A percentile compares a stretch with the other conserved stretches of the same genome.
Evolutionary conservation across 2,329 filamentous ascomycete species (phyloP).

Genomic region (Aspergillus awamori): DNA sequence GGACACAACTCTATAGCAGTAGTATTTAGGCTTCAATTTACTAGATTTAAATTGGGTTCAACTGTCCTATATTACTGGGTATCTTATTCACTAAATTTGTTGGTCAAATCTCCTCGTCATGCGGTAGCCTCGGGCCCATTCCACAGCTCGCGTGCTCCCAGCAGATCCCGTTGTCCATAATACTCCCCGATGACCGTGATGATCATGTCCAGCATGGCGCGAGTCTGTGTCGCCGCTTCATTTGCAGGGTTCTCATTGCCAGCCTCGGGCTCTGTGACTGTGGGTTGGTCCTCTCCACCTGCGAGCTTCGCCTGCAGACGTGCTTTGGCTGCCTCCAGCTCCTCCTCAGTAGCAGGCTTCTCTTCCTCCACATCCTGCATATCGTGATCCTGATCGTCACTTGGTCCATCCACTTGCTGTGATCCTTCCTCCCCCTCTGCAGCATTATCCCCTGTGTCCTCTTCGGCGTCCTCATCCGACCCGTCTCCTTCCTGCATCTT

Average conservation of each 20-base stretch:
- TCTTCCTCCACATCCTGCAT: constrained; percentile 9
- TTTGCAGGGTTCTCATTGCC: constrained; percentile 22
- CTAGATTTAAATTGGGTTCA: no score
- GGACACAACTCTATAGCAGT: no score
- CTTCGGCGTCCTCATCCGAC: constrained; percentile 26
- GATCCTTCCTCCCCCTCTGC: neutral
- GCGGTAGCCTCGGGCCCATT: constrained; percentile 18
- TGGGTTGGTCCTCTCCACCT: constrained; percentile 16
- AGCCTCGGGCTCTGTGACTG: constrained; percentile 16
- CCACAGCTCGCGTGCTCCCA: constrained; percentile 70
- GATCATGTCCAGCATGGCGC: constrained; percentile 88
- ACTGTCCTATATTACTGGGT: neutral
- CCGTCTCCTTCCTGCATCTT: constrained; percentile 31
- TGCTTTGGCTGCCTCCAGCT: constrained; percentile 55
- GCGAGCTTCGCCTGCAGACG: constrained; percentile 48
- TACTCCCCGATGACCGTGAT: constrained; percentile 83
- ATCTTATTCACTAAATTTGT: neutral
- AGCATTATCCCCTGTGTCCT: constrained; percentile 2
- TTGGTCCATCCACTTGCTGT: constrained; percentile 3
- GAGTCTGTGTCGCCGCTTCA: constrained; percentile 35
- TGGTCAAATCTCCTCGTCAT: neutral
- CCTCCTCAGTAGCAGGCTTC: constrained; percentile 25
- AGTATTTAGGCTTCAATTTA: neutral
- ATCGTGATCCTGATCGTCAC: neutral
- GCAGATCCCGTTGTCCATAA: constrained; percentile 84